A percentile compares a stretch with the other conserved stretches of the same genome.
These are phyloP conservation scores for Cynara cardunculus DNA, from an alignment of 129 eudicot species.

Conservation along the genomic window DNA sequence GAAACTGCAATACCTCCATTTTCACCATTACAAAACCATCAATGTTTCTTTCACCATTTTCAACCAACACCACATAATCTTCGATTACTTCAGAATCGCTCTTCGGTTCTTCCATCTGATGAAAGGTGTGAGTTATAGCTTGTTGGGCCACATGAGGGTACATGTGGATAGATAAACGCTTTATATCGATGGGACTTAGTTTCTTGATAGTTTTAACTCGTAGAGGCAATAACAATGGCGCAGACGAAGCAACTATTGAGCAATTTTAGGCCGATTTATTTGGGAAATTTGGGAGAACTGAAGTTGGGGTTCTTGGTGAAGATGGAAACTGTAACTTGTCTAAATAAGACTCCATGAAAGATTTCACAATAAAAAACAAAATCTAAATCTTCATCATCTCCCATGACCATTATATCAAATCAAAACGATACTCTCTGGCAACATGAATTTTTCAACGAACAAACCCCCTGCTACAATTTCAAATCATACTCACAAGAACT, in stretches of 20 bases:
- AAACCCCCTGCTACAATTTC: not conserved
- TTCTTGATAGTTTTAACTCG: constrained; percentile 65
- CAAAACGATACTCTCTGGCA: not conserved
- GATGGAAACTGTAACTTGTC: constrained; percentile 14
- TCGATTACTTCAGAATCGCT: not conserved
- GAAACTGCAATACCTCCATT: constrained; percentile 10
- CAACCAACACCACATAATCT: constrained; percentile 22
- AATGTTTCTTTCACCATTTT: constrained; percentile 8
- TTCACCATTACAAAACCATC: constrained; percentile 2
- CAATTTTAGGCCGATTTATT: not conserved
- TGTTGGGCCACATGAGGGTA: constrained; percentile 51
- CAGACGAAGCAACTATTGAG: constrained; percentile 25
- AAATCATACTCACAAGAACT: not conserved
- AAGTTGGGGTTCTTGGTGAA: constrained; percentile 26
- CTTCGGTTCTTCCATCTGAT: constrained; percentile 27
- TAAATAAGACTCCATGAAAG: constrained; percentile 24
- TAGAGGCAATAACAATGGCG: constrained; percentile 46
- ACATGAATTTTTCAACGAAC: not conserved
- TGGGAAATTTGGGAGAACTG: constrained; percentile 15
- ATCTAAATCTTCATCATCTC: constrained; percentile 11
- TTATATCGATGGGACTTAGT: constrained; percentile 69
- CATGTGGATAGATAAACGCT: constrained; percentile 76
- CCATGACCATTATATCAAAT: constrained; percentile 5
- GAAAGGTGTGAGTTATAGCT: constrained; percentile 13
- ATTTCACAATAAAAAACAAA: constrained; percentile 1